phyloP scores from a whole-genome alignment of 768 basidiomycete genomes.

The Boletus reticulatus region DNA sequence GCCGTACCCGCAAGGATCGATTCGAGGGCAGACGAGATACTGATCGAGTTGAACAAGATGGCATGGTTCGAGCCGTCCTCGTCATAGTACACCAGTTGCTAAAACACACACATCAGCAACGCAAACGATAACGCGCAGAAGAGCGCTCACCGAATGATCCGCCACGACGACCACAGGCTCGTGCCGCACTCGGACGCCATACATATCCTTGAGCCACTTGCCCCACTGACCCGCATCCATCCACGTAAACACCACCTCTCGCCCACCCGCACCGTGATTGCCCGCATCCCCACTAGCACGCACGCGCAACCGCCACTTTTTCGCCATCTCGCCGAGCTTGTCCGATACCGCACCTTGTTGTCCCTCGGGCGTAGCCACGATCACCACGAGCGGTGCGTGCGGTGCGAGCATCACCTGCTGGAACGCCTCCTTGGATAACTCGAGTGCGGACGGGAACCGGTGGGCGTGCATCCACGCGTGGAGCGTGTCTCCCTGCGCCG shows the following conservation, averaged over 20 bases:
- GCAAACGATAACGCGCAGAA: neutral
- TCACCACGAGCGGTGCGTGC: constrained; percentile 72
- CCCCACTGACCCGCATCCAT: constrained; percentile 86
- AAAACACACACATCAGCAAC: neutral
- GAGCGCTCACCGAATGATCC: constrained; percentile 52
- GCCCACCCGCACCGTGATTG: constrained; percentile 21
- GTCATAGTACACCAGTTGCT: constrained; percentile 80
- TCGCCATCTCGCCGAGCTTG: constrained; percentile 50
- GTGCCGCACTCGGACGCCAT: constrained; percentile 50
- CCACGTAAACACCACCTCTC: constrained; percentile 81
- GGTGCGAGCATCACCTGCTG: constrained; percentile 83
- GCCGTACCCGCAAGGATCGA: constrained; percentile 54
- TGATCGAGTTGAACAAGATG: constrained; percentile 53
- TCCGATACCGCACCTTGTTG: constrained; percentile 42
- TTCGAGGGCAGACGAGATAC: constrained; percentile 70
- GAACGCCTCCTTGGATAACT: constrained; percentile 79
- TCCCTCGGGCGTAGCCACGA: constrained; percentile 50
- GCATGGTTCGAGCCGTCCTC: constrained; percentile 51
- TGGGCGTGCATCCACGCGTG: constrained; percentile 61
- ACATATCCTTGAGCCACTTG: constrained; percentile 91
- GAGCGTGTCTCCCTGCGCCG: constrained; percentile 20
- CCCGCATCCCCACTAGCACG: constrained; percentile 14
- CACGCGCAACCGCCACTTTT: constrained; percentile 50
- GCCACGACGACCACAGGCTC: constrained; percentile 60
- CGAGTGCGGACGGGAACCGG: constrained; percentile 68